These are phyloP conservation scores for Ploettnerulaceae sp. DNA, from an alignment of 2,329 filamentous ascomycete genomes.

Conservation along the genomic window DNA sequence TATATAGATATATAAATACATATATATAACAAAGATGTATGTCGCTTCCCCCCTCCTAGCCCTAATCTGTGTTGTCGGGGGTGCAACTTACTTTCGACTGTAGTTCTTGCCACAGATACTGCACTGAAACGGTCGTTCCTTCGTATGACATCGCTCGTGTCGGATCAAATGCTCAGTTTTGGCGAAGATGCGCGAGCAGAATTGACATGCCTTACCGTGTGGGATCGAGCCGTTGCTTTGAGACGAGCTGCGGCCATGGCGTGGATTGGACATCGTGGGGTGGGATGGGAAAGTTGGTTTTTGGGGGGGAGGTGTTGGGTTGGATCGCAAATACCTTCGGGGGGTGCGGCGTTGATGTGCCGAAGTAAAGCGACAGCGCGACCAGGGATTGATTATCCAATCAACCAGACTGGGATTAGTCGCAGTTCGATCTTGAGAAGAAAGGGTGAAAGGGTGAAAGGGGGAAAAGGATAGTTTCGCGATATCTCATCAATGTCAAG, in stretches of 20 bases:
- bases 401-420: too few species aligned
- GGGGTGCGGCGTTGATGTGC: too few species aligned
- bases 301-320: too few species aligned
- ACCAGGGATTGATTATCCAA: too few species aligned
- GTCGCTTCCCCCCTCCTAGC: not conserved
- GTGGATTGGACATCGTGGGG: too few species aligned
- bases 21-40: not conserved
- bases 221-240: not conserved
- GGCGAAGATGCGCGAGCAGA: conserved; percentile 5
- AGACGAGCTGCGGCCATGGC: not conserved
- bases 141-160: conserved; percentile 9
- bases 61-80: not conserved
- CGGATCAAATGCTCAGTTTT: conserved; percentile 9
- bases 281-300: too few species aligned
- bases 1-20: not conserved
- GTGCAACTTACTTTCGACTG: conserved; percentile 6
- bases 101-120: conserved; percentile 11
- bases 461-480: too few species aligned
- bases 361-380: too few species aligned
- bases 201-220: conserved; percentile 3
- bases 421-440: too few species aligned
- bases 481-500: too few species aligned
- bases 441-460: too few species aligned
- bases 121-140: conserved; percentile 7
- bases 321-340: too few species aligned